Percentiles rank a stretch among this genome's conserved stretches.
Conservation (phyloP, 441 rosid genomes). For the Eutrema salsugineum region DNA sequence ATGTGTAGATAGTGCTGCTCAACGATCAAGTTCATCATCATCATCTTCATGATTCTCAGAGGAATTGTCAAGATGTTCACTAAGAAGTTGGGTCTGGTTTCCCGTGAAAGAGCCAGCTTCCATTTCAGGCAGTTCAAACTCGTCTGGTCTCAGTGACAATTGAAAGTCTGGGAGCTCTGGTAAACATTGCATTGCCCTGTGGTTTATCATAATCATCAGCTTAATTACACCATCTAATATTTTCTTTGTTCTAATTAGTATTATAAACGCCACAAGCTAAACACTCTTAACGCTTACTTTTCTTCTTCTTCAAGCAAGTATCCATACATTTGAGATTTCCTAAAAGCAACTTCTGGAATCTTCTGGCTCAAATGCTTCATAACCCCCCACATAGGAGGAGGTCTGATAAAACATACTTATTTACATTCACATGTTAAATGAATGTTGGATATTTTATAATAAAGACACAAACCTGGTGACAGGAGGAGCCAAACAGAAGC, state of each 20-base stretch:
- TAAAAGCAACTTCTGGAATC: constrained; percentile 82
- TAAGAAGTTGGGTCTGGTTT: constrained; percentile 41
- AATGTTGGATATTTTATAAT: background rate
- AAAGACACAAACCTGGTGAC: constrained; percentile 54
- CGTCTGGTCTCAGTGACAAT: constrained; percentile 73
- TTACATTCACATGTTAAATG: background rate
- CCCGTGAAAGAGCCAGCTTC: constrained; percentile 51
- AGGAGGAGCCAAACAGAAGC: constrained; percentile 72
- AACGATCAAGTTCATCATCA: constrained; percentile 12
- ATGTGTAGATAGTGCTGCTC: background rate
- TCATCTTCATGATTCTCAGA: constrained; percentile 20
- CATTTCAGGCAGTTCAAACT: constrained; percentile 57
- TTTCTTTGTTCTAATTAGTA: background rate
- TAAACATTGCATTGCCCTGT: constrained; percentile 68
- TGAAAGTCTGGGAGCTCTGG: constrained; percentile 91
- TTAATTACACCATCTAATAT: background rate
- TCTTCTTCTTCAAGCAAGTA: constrained; percentile 86
- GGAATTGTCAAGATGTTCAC: constrained; percentile 50
- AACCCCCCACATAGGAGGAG: constrained; percentile 82
- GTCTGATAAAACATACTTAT: constrained; percentile 32
- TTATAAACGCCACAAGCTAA: background rate
- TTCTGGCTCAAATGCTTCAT: constrained; percentile 83
- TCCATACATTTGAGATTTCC: constrained; percentile 80
- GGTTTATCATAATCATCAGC: constrained; percentile 6
- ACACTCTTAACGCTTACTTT: constrained; percentile 47